Percentiles rank a stretch among this genome's conserved stretches.
Conservation (phyloP, 441 rosid species). For the Rhodomyrtus psidioides region DNA sequence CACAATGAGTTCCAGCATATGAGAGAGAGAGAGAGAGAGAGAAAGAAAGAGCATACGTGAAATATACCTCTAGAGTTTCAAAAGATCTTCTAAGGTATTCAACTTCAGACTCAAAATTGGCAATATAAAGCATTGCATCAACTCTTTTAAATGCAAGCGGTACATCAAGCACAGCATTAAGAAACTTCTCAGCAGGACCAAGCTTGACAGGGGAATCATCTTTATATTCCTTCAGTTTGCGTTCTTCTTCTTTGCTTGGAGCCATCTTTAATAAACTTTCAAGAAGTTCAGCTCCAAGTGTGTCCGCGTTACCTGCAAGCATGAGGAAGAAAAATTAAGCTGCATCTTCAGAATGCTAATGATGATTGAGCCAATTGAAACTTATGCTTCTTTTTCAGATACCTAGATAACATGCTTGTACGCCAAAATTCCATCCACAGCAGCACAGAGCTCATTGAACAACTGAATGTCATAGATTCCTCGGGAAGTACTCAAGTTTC, state of each 20-base stretch:
- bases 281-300: slow-evolving; percentile 86
- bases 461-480: slow-evolving; percentile 45
- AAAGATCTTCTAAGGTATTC: slow-evolving; percentile 55
- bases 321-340: slow-evolving; percentile 6
- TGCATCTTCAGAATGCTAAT: not conserved
- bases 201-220: too few species aligned
- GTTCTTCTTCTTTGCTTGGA: slow-evolving; percentile 82
- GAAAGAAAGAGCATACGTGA: not conserved
- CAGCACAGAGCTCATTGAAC: slow-evolving; percentile 39
- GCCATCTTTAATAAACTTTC: slow-evolving; percentile 89
- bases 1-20: not conserved
- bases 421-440: slow-evolving; percentile 48
- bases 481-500: slow-evolving; percentile 34
- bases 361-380: not conserved
- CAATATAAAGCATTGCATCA: slow-evolving; percentile 64
- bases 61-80: slow-evolving; percentile 61
- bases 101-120: slow-evolving; percentile 65
- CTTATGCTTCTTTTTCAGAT: slow-evolving; percentile 32
- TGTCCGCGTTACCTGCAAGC: slow-evolving; percentile 64
- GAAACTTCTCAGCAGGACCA: too few species aligned
- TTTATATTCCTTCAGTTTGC: slow-evolving; percentile 55
- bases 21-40: too few species aligned
- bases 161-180: too few species aligned
- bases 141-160: slow-evolving; percentile 72
- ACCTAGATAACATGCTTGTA: slow-evolving; percentile 39